Base-by-base conservation (phyloP, 768 basidiomycete species). In the Termitomyces sp. region DNA sequence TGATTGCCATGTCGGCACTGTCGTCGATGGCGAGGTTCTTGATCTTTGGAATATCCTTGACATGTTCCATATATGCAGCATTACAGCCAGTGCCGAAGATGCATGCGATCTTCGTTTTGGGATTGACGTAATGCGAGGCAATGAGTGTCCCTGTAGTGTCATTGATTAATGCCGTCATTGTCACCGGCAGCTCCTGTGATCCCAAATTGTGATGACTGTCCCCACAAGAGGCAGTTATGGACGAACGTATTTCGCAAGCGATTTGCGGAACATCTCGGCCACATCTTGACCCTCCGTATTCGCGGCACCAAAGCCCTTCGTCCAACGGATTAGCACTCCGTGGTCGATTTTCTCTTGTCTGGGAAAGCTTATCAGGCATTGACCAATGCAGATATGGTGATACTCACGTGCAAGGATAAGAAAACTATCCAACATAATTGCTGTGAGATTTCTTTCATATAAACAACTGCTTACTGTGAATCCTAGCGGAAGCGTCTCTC, bases 41-140 rank as follows among this genome's bases (percentile, higher is more conserved):
- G 64, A 98, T 86, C 81, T 99, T 99, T 45, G 90, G 84, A 53
- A 98, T 95, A 67, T 89, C 85, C 46, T 79, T 82, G 15, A 94
- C 84, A 60, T 87, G 86, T 72, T 99, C 96, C 93, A 97, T 96
- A 71, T 98, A 98, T 6, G 96, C 96, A 0, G 96, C 96, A 72
- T 98, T 98, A 72, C 96, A 98, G 0, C 97, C 97, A 7, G 97
- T 99, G 43, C 97, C 97, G 68, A 98, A 96, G 69, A 99, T 98
- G 69, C 91, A 89, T 1, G 94, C 97, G 67, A 98, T 96, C 72
- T 91, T 92, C 43, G 96, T 96, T 67, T 71, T 79, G 0, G 94
- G 90, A 71, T 92, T 92, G 64, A 98, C 95, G 67, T 99, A 99
- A 76, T 92, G 88, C 1, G 96, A 97, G 11, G 97, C 97, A 68